Evolutionary conservation across 306 rosid species (phyloP).

Genomic region (Rosa lucieae): DNA sequence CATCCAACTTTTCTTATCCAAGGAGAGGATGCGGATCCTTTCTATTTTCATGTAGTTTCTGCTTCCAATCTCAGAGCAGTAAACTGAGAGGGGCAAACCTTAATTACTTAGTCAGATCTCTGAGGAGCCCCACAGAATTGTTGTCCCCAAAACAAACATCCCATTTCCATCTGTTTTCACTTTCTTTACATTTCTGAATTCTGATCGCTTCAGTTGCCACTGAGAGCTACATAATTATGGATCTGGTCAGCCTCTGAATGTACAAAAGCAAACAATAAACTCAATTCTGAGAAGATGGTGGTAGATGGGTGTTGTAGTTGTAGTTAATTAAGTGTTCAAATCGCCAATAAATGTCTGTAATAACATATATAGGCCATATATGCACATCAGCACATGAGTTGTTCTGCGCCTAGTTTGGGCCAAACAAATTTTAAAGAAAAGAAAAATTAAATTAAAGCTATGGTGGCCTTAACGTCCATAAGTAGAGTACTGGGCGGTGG

Average conservation of each 20-base stretch:
- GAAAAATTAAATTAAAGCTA: too few species aligned
- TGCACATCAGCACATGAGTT: not conserved
- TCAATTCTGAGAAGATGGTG: not conserved
- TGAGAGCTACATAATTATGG: not conserved
- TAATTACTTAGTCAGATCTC: not conserved
- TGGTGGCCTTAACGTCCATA: too few species aligned
- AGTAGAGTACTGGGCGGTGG: not conserved
- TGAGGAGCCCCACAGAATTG: slow-evolving; percentile 6
- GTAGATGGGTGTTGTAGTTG: slow-evolving; percentile 1
- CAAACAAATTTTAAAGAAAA: not conserved
- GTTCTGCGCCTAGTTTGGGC: not conserved
- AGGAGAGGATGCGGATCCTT: too few species aligned
- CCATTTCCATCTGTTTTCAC: not conserved
- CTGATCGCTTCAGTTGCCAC: not conserved
- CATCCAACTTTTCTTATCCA: not conserved
- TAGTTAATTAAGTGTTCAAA: not conserved
- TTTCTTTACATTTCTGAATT: not conserved
- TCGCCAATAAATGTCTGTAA: not conserved
- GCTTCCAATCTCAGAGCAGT: not conserved
- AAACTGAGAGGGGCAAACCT: not conserved
- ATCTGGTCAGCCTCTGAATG: not conserved
- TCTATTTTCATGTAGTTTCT: too few species aligned
- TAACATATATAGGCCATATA: not conserved
- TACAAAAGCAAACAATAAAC: not conserved
- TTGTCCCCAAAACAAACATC: slow-evolving; percentile 6